Evolutionary conservation across 306 rosid species (phyloP), one percentile per base, ranked within the genome.

Genomic region (Hylodesmum podocarpum): DNA sequence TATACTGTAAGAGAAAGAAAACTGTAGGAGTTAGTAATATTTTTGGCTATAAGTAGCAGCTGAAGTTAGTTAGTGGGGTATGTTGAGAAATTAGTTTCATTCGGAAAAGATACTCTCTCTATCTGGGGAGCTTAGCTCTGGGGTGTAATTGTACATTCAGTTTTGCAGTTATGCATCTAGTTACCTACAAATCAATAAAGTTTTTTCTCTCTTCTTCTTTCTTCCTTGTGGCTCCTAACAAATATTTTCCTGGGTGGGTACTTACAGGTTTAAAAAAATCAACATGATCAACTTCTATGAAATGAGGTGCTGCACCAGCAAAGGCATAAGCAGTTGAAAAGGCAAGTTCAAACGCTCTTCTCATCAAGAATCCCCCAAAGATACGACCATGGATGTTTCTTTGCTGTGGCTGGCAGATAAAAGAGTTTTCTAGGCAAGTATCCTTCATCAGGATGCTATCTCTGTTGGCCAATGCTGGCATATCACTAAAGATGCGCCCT

Each of bases 391-490:
- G 90, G 85, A 86, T 86, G 77, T 93, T 93, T 86, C 96, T 89
- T 73, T 90, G 93, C 79, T 93, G 98, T 46, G 98, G 98, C 75
- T 93, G 98, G 87, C 98, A 93, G 78, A 90, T 83, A 47, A 93
- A 93, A 54, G 96, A 84, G 86, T 93, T 93, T 43, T 89, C 83
- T 24, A 93, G 93, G 83, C 88, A 83, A 63, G 98, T 90, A 68
- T 90, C 78, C 81, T 78, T 65, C 41, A 93, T 83, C 13, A 93
- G 90, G 86, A 93, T 89, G 87, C 97, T 93, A 77, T 90, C 86
- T 72, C 97, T 83, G 84, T 93, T 83, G 19, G 96, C 97, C 85
- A 93, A 83, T 53, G 97, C 97, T 1, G 97, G 97, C 97, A 93
- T 84, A 84, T 90, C 96, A 31, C 80, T 41, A 66, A 90, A 93